Conservation (phyloP, 768 basidiomycete genomes). For the Russula brevipes region DNA sequence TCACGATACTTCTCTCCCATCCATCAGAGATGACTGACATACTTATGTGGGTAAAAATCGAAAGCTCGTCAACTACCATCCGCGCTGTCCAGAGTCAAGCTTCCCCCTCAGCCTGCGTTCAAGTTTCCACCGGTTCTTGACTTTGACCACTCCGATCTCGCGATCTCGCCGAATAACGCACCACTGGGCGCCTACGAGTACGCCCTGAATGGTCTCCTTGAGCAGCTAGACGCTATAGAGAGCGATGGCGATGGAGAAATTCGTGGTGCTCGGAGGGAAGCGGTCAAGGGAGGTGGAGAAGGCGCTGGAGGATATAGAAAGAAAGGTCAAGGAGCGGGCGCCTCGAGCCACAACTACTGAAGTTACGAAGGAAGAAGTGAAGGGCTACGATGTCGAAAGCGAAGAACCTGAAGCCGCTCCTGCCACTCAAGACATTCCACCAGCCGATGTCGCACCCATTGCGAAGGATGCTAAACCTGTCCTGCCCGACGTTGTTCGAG, state of each 20-base stretch:
- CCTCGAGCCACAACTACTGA: not conserved
- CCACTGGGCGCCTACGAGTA: conserved; percentile 57
- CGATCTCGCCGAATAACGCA: conserved; percentile 56
- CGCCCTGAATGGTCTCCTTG: conserved; percentile 54
- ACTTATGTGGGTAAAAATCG: too few species aligned
- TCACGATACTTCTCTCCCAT: too few species aligned
- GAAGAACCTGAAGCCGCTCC: not conserved
- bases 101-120: conserved; percentile 11
- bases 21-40: too few species aligned
- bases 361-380: not conserved
- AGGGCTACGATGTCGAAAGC: not conserved
- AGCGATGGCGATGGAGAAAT: conserved; percentile 55
- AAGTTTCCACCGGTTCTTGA: conserved; percentile 13
- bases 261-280: conserved; percentile 44
- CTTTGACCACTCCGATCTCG: conserved; percentile 36
- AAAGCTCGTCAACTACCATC: not conserved
- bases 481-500: not conserved
- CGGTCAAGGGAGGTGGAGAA: conserved; percentile 56
- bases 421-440: not conserved
- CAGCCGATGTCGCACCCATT: not conserved
- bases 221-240: conserved; percentile 62
- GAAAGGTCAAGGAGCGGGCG: not conserved
- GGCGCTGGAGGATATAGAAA: conserved; percentile 52
- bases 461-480: not conserved
- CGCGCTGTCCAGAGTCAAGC: conserved; percentile 10